Conservation (phyloP, 2,329 filamentous ascomycete species). For the Blastomyces gilchristii region DNA sequence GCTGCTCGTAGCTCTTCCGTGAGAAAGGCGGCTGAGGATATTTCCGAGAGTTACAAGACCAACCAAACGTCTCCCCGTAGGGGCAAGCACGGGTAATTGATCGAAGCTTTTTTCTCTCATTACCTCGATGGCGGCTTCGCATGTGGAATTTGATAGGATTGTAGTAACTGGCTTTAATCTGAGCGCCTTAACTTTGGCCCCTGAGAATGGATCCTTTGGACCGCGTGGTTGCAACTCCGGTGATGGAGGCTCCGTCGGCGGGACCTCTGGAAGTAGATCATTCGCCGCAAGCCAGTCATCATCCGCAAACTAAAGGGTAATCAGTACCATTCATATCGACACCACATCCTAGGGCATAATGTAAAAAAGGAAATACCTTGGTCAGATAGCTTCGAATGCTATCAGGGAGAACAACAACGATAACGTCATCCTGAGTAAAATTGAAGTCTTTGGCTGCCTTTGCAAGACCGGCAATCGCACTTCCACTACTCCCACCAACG, state of each 20-base stretch:
- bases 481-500: conserved; percentile 87
- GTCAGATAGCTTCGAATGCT: conserved; percentile 95
- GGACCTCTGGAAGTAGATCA: conserved; percentile 62
- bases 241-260: conserved; percentile 30
- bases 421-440: conserved; percentile 72
- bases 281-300: conserved; percentile 99
- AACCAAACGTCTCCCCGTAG: conserved; percentile 62
- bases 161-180: conserved; percentile 91
- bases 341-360: not conserved
- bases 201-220: conserved; percentile 58
- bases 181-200: conserved; percentile 69
- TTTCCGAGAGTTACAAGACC: conserved; percentile 93
- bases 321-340: conserved; percentile 6
- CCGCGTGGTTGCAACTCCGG: conserved; percentile 27
- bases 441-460: conserved; percentile 64
- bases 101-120: conserved; percentile 99
- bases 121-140: conserved; percentile 84
- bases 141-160: conserved; percentile 58
- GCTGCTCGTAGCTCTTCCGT: conserved; percentile 63
- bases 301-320: conserved; percentile 62
- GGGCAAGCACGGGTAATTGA: conserved; percentile 79
- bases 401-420: conserved; percentile 87
- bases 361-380: conserved; percentile 46
- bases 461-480: conserved; percentile 73
- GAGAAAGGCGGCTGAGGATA: conserved; percentile 78